These are phyloP conservation scores for Alternaria sp. DNA, from an alignment of 2,329 filamentous ascomycete genomes.

Conservation along the genomic window DNA sequence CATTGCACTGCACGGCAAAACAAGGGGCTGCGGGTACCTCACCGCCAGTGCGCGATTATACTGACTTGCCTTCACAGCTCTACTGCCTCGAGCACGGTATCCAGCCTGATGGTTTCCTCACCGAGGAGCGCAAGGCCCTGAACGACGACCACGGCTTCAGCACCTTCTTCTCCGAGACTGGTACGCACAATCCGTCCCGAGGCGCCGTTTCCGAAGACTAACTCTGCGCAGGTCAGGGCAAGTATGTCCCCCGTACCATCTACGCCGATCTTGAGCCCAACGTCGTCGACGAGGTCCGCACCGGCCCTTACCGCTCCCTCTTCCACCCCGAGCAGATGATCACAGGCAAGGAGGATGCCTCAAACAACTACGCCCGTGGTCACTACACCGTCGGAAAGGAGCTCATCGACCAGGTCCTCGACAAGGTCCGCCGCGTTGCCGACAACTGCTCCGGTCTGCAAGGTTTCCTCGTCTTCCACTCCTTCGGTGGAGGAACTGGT, in stretches of 20 bases:
- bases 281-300: constrained; percentile 98
- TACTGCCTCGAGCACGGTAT: constrained; percentile 99
- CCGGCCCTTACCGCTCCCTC: constrained; percentile 91
- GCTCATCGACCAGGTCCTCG: constrained; percentile 96
- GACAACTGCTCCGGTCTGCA: constrained; percentile 97
- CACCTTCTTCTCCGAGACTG: constrained; percentile 99
- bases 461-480: constrained; percentile 99
- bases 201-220: constrained; percentile 27
- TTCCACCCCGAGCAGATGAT: constrained; percentile 99
- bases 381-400: constrained; percentile 99
- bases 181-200: constrained; percentile 63
- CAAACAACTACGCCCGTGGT: constrained; percentile 99
- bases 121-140: constrained; percentile 93
- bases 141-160: constrained; percentile 98
- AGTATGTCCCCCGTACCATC: constrained; percentile 98
- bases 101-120: constrained; percentile 98
- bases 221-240: constrained; percentile 79
- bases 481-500: constrained; percentile 97
- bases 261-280: constrained; percentile 99
- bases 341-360: constrained; percentile 99
- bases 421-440: constrained; percentile 97
- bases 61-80: constrained; percentile 68
- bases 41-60: constrained; percentile 41
- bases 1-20: constrained; percentile 10
- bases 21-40: constrained; percentile 42